phyloP scores from a whole-genome alignment of 768 basidiomycete genomes.

The Naganishia onofrii region DNA sequence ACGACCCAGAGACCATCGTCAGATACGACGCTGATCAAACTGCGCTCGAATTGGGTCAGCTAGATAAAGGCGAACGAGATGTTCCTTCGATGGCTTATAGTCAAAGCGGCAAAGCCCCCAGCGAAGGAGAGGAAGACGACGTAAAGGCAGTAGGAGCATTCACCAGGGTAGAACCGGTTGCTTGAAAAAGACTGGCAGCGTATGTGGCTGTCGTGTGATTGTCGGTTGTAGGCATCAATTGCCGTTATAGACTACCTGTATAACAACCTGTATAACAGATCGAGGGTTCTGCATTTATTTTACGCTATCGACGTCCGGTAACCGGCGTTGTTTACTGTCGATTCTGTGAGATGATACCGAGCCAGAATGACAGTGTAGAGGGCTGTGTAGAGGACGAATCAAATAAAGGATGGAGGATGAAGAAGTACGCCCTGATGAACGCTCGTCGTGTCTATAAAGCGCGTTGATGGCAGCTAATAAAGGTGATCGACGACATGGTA shows the following conservation, averaged over 20 bases:
- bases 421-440: too few relatives aligned
- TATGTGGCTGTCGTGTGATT: too few relatives aligned
- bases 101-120: background rate
- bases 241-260: background rate
- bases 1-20: conserved; percentile 35
- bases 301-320: too few relatives aligned
- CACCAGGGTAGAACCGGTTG: conserved; percentile 18
- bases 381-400: too few relatives aligned
- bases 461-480: background rate
- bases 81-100: conserved; percentile 15
- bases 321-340: too few relatives aligned
- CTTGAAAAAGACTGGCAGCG: background rate
- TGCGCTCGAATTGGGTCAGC: conserved; percentile 21
- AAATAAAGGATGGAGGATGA: too few relatives aligned
- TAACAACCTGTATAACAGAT: too few relatives aligned
- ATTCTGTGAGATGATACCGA: too few relatives aligned
- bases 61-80: conserved; percentile 13
- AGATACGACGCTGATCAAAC: conserved; percentile 11
- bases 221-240: conserved; percentile 2
- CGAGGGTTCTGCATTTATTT: too few relatives aligned
- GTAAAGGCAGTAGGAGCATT: conserved; percentile 10
- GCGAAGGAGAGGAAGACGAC: conserved; percentile 18
- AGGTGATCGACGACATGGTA: background rate
- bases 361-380: too few relatives aligned
- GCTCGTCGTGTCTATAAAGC: background rate